phyloP scores from a whole-genome alignment of 169 alveolate genomes.

The Cryptosporidium sp. region DNA sequence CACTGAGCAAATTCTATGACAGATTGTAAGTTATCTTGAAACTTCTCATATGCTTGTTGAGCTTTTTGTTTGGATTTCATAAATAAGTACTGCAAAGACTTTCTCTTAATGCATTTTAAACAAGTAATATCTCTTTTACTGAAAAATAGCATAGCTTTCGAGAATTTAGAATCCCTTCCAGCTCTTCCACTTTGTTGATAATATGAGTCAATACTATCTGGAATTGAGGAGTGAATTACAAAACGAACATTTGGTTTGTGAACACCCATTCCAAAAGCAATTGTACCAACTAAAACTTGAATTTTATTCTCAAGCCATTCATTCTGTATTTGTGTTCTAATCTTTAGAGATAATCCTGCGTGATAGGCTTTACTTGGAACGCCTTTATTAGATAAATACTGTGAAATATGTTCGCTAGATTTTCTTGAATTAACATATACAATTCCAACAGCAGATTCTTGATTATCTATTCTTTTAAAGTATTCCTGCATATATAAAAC shows the following conservation, averaged over 20 bases:
- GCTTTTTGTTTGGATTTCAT: conserved; percentile 66
- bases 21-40: conserved; percentile 76
- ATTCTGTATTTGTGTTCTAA: conserved; percentile 80
- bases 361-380: conserved; percentile 88
- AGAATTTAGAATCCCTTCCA: conserved; percentile 95
- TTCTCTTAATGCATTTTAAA: conserved; percentile 69
- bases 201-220: conserved; percentile 93
- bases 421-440: conserved; percentile 68
- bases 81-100: conserved; percentile 53
- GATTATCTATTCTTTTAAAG: neutral
- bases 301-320: conserved; percentile 93
- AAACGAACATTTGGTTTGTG: conserved; percentile 96
- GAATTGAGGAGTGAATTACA: conserved; percentile 96
- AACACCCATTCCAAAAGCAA: conserved; percentile 99
- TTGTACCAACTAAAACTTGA: conserved; percentile 97
- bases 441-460: conserved; percentile 20
- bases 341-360: conserved; percentile 82
- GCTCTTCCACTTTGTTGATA: conserved; percentile 99
- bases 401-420: conserved; percentile 13
- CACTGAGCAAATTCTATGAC: conserved; percentile 45
- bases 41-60: conserved; percentile 53
- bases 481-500: conserved; percentile 34
- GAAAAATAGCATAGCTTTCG: conserved; percentile 85
- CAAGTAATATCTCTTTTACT: conserved; percentile 71
- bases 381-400: conserved; percentile 68